phyloP scores from a whole-genome alignment of 1,284 basidiomycete species.

The Ceratobasidium sp. region DNA sequence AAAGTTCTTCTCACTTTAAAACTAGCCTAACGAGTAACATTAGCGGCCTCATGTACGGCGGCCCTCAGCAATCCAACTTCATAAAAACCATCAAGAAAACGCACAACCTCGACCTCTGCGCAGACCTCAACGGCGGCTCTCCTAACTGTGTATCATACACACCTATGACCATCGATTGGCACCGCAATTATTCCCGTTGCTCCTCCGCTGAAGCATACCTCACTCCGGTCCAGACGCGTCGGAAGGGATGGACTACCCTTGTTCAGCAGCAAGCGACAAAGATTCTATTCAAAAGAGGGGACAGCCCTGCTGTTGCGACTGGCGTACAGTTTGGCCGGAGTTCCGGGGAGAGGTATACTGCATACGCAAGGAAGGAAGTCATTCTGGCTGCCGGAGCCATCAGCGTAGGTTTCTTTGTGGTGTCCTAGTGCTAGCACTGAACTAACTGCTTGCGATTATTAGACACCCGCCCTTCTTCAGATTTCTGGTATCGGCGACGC shows the following conservation, averaged over 20 bases:
- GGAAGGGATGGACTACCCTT: slow-evolving; percentile 59
- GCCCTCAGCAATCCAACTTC: slow-evolving; percentile 68
- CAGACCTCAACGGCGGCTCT: slow-evolving; percentile 69
- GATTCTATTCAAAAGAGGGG: slow-evolving; percentile 51
- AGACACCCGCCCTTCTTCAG: slow-evolving; percentile 34
- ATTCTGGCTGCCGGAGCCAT: slow-evolving; percentile 44
- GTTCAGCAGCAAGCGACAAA: slow-evolving; percentile 56
- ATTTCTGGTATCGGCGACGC: slow-evolving; percentile 41
- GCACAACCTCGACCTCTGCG: slow-evolving; percentile 57
- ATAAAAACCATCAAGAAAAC: slow-evolving; percentile 59
- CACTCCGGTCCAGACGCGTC: slow-evolving; percentile 57
- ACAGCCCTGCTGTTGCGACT: slow-evolving; percentile 29
- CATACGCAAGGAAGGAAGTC: slow-evolving; percentile 42
- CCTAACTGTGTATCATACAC: slow-evolving; percentile 70
- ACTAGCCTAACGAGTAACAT: slow-evolving; percentile 53
- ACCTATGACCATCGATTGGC: slow-evolving; percentile 59
- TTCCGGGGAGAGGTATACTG: slow-evolving; percentile 20
- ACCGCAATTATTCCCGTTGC: slow-evolving; percentile 57
- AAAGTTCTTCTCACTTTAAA: neutral
- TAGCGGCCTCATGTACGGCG: slow-evolving; percentile 68
- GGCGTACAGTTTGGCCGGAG: slow-evolving; percentile 39
- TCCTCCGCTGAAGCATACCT: slow-evolving; percentile 63
- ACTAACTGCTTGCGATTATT: neutral
- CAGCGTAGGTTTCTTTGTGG: neutral
- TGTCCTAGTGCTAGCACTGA: neutral